Evolutionary conservation across 306 rosid species (phyloP).

Genomic region (Malus asiatica): DNA sequence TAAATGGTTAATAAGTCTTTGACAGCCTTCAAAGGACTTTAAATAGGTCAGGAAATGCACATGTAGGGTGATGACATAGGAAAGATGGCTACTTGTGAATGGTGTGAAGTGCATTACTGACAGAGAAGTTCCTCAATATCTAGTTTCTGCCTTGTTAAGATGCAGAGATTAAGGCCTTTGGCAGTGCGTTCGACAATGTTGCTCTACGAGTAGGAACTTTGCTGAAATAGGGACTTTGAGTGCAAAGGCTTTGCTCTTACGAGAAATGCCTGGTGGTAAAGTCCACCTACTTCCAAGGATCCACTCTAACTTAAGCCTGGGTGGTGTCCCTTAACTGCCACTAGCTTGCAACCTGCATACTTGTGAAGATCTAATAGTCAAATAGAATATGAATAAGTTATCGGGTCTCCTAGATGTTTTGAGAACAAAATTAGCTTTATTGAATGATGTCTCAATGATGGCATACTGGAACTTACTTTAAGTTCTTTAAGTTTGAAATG

Average conservation of each 20-base stretch:
- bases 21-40: not conserved
- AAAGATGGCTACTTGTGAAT: not conserved
- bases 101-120: not conserved
- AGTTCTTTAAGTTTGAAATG: not conserved
- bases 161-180: not conserved
- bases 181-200: not conserved
- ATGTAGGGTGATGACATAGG: not conserved
- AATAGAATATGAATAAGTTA: not conserved
- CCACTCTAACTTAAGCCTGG: not conserved
- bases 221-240: not conserved
- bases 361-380: not conserved
- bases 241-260: not conserved
- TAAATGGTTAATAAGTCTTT: not conserved
- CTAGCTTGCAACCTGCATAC: not conserved
- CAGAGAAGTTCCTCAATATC: not conserved
- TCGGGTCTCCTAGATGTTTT: not conserved
- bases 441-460: not conserved
- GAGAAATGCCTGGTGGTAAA: not conserved
- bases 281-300: not conserved
- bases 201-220: not conserved
- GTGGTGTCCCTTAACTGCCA: not conserved
- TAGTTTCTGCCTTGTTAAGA: not conserved
- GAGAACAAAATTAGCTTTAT: not conserved
- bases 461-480: not conserved
- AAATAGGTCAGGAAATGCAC: not conserved